phyloP scores from a whole-genome alignment of 2,329 filamentous ascomycete genomes.

The Emydomyces testavorans region DNA sequence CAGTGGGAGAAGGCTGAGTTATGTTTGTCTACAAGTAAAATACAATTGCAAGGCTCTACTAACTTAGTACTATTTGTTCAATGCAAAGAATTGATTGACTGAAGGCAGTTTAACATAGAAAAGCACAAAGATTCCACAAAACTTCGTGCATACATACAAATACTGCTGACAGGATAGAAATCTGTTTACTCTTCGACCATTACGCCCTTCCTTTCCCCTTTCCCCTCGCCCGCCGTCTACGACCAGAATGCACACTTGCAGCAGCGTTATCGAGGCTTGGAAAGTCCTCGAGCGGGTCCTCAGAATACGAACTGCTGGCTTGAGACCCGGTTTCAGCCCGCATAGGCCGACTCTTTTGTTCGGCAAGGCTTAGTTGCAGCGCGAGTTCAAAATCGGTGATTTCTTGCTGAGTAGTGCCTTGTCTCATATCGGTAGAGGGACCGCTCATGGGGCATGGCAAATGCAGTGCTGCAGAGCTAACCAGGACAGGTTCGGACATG shows the following conservation, averaged over 20 bases:
- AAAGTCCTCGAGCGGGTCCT: slow-evolving; percentile 2
- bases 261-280: slow-evolving; percentile 25
- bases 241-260: slow-evolving; percentile 17
- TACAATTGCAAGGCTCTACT: too few species aligned
- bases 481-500: slow-evolving; percentile 14
- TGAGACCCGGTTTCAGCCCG: neutral
- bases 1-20: too few species aligned
- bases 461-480: neutral
- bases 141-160: too few species aligned
- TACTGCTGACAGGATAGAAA: too few species aligned
- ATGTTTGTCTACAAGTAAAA: too few species aligned
- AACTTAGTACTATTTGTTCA: too few species aligned
- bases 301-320: neutral
- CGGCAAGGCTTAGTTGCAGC: slow-evolving; percentile 50
- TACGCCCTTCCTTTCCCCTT: slow-evolving; percentile 28
- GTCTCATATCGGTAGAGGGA: slow-evolving; percentile 21
- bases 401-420: slow-evolving; percentile 36
- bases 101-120: too few species aligned
- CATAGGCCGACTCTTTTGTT: slow-evolving; percentile 36
- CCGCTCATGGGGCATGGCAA: neutral
- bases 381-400: slow-evolving; percentile 51
- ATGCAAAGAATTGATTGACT: too few species aligned
- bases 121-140: too few species aligned
- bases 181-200: neutral
- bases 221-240: slow-evolving; percentile 17